Conservation (phyloP, 148 eudicot genomes). For the Persicaria maculosa region DNA sequence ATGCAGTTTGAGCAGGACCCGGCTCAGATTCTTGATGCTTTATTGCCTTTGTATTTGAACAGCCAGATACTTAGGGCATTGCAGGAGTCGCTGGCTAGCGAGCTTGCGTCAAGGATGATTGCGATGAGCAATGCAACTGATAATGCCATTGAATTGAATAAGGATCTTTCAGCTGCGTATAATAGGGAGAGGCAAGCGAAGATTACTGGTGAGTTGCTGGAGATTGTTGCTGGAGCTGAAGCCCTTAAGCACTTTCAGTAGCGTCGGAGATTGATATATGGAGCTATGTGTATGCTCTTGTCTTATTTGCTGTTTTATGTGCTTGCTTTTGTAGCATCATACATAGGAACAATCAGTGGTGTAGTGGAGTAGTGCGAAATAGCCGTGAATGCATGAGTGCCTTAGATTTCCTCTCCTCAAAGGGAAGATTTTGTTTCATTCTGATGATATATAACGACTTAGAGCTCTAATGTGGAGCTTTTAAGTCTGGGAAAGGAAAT, state of each 20-base stretch:
- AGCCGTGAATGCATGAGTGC: too few relatives aligned
- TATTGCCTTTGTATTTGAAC: conserved; percentile 52
- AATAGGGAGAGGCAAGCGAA: conserved; percentile 43
- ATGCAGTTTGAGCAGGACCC: conserved; percentile 54
- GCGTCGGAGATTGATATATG: too few relatives aligned
- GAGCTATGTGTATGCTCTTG: too few relatives aligned
- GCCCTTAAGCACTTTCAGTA: conserved; percentile 16
- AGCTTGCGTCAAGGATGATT: conserved; percentile 55
- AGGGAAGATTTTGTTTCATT: too few relatives aligned
- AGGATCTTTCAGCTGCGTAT: conserved; percentile 23
- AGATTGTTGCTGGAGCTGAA: conserved; percentile 56
- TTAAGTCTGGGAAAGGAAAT: too few relatives aligned
- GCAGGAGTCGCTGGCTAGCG: conserved; percentile 56
- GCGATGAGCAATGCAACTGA: conserved; percentile 56
- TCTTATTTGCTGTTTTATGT: too few relatives aligned
- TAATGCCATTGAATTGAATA: conserved; percentile 40
- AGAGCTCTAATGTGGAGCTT: too few relatives aligned
- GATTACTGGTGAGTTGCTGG: conserved; percentile 42
- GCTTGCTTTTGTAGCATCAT: too few relatives aligned
- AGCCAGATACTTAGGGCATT: conserved; percentile 51
- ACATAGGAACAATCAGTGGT: too few relatives aligned
- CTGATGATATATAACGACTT: too few relatives aligned
- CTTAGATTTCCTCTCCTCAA: too few relatives aligned
- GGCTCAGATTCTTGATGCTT: conserved; percentile 43
- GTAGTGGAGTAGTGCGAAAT: too few relatives aligned